Evolutionary conservation across 208 protist species (phyloP).

Genomic region (Leishmania turanica): DNA sequence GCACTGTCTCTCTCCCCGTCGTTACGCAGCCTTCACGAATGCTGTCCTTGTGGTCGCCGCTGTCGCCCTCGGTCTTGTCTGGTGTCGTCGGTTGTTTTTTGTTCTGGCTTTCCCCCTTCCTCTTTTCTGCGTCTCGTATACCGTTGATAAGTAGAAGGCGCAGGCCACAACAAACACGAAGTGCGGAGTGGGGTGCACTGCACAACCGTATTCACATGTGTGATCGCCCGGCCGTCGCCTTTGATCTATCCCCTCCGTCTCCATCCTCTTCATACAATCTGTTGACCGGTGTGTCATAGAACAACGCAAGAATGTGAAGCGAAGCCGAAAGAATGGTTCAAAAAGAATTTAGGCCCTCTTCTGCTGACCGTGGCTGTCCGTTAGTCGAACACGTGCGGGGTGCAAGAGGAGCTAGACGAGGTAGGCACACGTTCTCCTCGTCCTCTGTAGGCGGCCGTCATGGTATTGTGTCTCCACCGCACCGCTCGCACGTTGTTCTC

Average conservation of each 20-base stretch:
- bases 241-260: background rate
- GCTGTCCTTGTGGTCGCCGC: background rate
- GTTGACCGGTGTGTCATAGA: background rate
- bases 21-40: background rate
- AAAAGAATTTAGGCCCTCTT: background rate
- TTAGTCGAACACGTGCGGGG: background rate
- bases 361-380: background rate
- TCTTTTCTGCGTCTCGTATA: background rate
- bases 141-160: background rate
- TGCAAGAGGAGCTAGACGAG: background rate
- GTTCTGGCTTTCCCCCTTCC: background rate
- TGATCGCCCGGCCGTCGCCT: background rate
- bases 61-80: background rate
- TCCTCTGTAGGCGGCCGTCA: background rate
- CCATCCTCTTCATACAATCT: background rate
- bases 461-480: background rate
- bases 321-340: background rate
- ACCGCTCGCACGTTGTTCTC: background rate
- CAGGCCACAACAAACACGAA: background rate
- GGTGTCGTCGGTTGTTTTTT: background rate
- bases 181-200: background rate
- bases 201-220: background rate
- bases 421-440: background rate
- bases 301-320: background rate
- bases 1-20: background rate